Evolutionary conservation across 2,329 filamentous ascomycete species (phyloP), one percentile per base, ranked within the genome.

Genomic region (Nemania sp.): DNA sequence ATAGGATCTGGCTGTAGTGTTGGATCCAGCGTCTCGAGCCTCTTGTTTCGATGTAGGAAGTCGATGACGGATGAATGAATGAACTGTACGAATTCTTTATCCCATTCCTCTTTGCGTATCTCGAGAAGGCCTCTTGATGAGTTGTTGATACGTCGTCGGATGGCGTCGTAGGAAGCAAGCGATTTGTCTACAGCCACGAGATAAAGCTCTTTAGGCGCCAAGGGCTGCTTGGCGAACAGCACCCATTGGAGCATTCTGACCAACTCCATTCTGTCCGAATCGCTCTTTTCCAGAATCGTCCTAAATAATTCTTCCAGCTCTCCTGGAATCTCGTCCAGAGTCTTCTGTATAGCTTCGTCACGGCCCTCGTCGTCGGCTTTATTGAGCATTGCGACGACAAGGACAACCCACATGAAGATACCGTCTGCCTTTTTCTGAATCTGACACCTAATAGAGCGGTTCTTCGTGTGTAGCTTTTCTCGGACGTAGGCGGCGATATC

Each of bases 351-450:
- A 4, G 40, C 32, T 37, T 51, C 47, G 6, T 34, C 4, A 9
- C 54, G 54, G 17, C 57, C 57, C 5, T 54, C 57, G 12, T 59
- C 57, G n/a, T 43, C 35, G 10, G 40, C 59, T 51, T 59, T 58
- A 37, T 69, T 69, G 1, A 69, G 60, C 29, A 68, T 59, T n/a
- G 58, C 50, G 7, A 65, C 60, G 11, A 67, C 63, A 21, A 69
- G 48, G 17, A 65, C 60, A 20, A 78, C 77, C 78, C 76, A 80
- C 39, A 80, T 73, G 47, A 80, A 80, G 1, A 77, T 78, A 11
- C 68, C 73, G 15, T 73, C 62, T 9, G 76, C 73, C 32, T 79
- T 76, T 0, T 37, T 7, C 15, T 11, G 34, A 6, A 64, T 29
- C n/a, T 59, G 49, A 1, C 10, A 0, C 20, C 45, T n/a, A n/a